Base-by-base conservation (phyloP, 2,329 filamentous ascomycete genomes). In the Sporothrix sp. region DNA sequence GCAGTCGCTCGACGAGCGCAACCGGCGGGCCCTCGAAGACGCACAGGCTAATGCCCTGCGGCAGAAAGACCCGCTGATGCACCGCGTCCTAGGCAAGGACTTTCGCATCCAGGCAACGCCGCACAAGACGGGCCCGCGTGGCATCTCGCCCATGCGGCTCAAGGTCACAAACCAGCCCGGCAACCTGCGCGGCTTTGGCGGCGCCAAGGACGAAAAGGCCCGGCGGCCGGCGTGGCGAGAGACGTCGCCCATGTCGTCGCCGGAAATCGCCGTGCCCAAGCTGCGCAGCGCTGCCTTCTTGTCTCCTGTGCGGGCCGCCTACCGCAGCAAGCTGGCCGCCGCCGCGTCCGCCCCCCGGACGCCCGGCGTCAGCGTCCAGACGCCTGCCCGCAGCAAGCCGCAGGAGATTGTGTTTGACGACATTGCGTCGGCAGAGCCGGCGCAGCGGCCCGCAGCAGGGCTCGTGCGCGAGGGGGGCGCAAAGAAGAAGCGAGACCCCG, bases 21-120 rank as follows among this genome's bases (percentile, higher is more conserved):
- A 79, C 67, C 68, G 63, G 64, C 52, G 71, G 6, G 52, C 50
- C 4, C 49, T 30, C 20, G 52, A 58, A n/a, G 55, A 57, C 18
- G 53, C 54, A 28, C 57, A 53, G 49, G 55, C 62, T 33, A 62
- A 57, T 48, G 58, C 54, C 51, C 61, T 51, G 39, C 51, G 54
- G 62, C 72, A 71, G 60, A 78, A 81, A 54, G 88, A 96, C 62
- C 86, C 87, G 3, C 73, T 97, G 8, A 76, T 98, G 36, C 91
- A 97, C 65, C 86, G 85, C 52, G 75, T 97, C n/a, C 79, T 95
- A 5, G 90, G 97, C 71, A 96, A 94, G 68, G 96, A 86, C 52
- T 98, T 95, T 70, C 87, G 91, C 28, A 76, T 98, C 21, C 87
- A 94, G 66, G 88, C 91, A 6, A 98, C 93, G 9, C 93, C 93